Percentiles rank a stretch among this genome's conserved stretches.
phyloP scores from a whole-genome alignment of 257 asterid genomes.

The Nicotiana obtusifolia region DNA sequence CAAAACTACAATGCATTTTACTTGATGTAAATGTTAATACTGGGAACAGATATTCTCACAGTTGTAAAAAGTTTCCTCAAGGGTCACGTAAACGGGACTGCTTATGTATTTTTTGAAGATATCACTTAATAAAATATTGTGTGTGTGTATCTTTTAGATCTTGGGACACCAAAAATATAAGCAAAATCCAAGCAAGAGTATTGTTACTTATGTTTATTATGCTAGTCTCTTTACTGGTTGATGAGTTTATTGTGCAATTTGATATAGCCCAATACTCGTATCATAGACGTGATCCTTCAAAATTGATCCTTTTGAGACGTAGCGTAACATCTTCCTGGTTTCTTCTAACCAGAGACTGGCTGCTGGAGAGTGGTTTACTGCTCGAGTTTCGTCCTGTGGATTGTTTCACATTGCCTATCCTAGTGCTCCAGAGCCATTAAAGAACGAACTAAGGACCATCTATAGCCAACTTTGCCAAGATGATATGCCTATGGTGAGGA shows the following conservation, averaged over 20 bases:
- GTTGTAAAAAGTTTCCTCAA: neutral
- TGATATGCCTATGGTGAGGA: slow-evolving; percentile 46
- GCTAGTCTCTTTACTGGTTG: neutral
- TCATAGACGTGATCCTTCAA: slow-evolving; percentile 1
- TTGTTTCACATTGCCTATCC: slow-evolving; percentile 51
- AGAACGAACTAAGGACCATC: slow-evolving; percentile 27
- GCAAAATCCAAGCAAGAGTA: neutral
- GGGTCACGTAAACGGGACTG: neutral
- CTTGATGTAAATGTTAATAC: neutral
- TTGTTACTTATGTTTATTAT: neutral
- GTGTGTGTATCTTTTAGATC: neutral
- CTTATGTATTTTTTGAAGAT: neutral
- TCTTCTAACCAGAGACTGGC: slow-evolving; percentile 40
- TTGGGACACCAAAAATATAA: neutral
- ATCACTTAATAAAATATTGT: neutral
- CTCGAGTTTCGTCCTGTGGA: slow-evolving; percentile 55
- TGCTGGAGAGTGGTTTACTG: slow-evolving; percentile 57
- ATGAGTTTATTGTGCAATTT: neutral
- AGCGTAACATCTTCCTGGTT: neutral
- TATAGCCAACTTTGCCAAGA: slow-evolving; percentile 36
- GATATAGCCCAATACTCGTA: neutral
- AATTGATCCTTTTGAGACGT: neutral
- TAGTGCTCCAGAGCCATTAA: slow-evolving; percentile 36
- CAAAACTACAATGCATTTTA: neutral
- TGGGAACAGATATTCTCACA: neutral